Conservation (phyloP, 2,329 filamentous ascomycete species). For the Nemania abortiva region DNA sequence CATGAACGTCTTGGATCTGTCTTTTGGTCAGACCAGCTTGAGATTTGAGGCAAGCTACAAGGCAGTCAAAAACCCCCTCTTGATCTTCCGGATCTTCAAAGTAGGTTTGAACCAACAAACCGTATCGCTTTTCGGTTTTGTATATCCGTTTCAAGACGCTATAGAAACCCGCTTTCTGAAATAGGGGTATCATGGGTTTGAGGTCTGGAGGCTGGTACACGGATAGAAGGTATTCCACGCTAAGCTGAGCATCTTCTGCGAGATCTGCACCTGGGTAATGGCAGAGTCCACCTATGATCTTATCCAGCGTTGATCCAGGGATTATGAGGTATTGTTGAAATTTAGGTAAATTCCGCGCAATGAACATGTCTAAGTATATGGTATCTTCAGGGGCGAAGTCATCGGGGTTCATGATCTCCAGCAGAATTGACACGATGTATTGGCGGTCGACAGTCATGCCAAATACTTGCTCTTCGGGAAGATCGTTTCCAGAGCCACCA, state of each 20-base stretch:
- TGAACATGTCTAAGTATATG: constrained; percentile 98
- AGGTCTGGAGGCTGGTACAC: constrained; percentile 92
- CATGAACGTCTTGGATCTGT: constrained; percentile 78
- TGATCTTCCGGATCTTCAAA: constrained; percentile 87
- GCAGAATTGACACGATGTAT: constrained; percentile 89
- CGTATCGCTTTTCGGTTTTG: constrained; percentile 81
- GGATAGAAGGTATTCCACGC: constrained; percentile 92
- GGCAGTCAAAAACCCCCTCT: constrained; percentile 80
- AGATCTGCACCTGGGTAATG: constrained; percentile 83
- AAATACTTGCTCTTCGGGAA: constrained; percentile 75
- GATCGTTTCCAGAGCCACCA: constrained; percentile 62
- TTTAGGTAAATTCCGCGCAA: constrained; percentile 94
- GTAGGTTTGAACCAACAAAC: constrained; percentile 81
- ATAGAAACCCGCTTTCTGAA: constrained; percentile 85
- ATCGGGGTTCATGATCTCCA: constrained; percentile 86
- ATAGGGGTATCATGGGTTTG: constrained; percentile 78
- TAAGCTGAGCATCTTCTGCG: constrained; percentile 95
- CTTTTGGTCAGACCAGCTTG: constrained; percentile 73
- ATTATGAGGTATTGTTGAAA: constrained; percentile 96
- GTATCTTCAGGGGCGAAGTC: constrained; percentile 85
- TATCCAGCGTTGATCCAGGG: constrained; percentile 85
- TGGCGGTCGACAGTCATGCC: constrained; percentile 85
- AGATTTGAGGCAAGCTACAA: constrained; percentile 78
- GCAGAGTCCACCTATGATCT: constrained; percentile 85
- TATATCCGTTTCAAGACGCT: constrained; percentile 93